Evolutionary conservation across 2,329 filamentous ascomycete genomes (phyloP).

Genomic region (Clarireedia homoeocarpa): DNA sequence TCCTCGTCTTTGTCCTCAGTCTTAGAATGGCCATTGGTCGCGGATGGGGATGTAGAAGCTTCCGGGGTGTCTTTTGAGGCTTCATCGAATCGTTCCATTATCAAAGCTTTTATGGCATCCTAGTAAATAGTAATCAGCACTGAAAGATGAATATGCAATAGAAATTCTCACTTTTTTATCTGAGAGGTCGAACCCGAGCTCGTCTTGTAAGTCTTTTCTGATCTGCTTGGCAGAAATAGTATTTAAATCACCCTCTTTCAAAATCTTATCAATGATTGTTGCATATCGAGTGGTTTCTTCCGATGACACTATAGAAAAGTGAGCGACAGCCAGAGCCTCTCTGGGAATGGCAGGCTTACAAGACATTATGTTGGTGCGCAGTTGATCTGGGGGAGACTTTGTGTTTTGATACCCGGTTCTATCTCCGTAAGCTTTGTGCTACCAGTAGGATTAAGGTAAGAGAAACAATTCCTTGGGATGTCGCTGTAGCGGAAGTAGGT

Average conservation of each 20-base stretch:
- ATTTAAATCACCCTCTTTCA: constrained; percentile 29
- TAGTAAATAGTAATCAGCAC: constrained; percentile 23
- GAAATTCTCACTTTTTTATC: constrained; percentile 30
- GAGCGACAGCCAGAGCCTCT: constrained; percentile 2
- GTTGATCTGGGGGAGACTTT: neutral
- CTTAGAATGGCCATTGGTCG: constrained; percentile 5
- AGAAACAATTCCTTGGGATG: neutral
- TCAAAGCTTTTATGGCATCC: constrained; percentile 44
- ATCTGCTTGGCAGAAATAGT: constrained; percentile 34
- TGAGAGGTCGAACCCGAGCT: constrained; percentile 29
- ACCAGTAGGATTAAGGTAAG: neutral
- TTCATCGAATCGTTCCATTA: constrained; percentile 48
- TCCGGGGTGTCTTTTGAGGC: constrained; percentile 18
- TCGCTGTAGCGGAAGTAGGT: neutral
- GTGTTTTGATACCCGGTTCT: neutral
- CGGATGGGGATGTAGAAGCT: constrained; percentile 1
- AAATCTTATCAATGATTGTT: constrained; percentile 33
- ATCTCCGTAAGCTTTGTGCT: constrained; percentile 1
- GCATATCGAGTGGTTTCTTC: constrained; percentile 28
- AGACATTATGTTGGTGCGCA: constrained; percentile 15
- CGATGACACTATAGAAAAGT: constrained; percentile 20
- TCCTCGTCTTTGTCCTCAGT: constrained; percentile 12
- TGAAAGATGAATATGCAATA: neutral
- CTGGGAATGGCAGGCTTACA: constrained; percentile 11
- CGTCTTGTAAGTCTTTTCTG: constrained; percentile 27